phyloP scores from a whole-genome alignment of 169 alveolate species.

The Plasmodium berghei region DNA sequence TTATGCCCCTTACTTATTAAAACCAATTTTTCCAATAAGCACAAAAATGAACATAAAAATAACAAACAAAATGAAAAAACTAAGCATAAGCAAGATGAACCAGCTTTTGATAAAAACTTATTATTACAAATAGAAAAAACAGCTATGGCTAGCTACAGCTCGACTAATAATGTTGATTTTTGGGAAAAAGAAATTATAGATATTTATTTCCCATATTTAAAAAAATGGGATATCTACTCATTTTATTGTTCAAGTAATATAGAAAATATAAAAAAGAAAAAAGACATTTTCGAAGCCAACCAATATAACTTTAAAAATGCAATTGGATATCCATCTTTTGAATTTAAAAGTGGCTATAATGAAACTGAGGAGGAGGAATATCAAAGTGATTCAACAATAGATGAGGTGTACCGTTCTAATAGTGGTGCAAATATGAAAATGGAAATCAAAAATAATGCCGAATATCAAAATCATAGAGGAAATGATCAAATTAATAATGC shows the following conservation, averaged over 20 bases:
- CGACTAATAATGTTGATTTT: slow-evolving; percentile 69
- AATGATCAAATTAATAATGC: background rate
- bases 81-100: background rate
- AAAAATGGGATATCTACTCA: slow-evolving; percentile 72
- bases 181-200: slow-evolving; percentile 71
- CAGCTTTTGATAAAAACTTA: slow-evolving; percentile 10
- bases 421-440: background rate
- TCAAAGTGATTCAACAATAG: background rate
- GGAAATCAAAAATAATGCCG: no score
- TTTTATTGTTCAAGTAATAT: slow-evolving; percentile 75
- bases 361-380: background rate
- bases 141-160: slow-evolving; percentile 22
- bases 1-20: slow-evolving; percentile 74
- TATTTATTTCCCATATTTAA: slow-evolving; percentile 63
- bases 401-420: background rate
- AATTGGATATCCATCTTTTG: slow-evolving; percentile 74
- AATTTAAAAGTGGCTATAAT: slow-evolving; percentile 14
- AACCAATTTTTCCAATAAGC: slow-evolving; percentile 17
- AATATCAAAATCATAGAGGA: no score
- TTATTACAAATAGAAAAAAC: background rate
- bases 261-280: slow-evolving; percentile 49
- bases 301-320: slow-evolving; percentile 38
- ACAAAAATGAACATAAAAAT: background rate
- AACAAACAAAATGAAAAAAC: background rate
- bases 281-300: slow-evolving; percentile 33